Evolutionary conservation across 345 rosid species (phyloP), one percentile per base, ranked within the genome.

Genomic region (Rhodamnia rubescens): DNA sequence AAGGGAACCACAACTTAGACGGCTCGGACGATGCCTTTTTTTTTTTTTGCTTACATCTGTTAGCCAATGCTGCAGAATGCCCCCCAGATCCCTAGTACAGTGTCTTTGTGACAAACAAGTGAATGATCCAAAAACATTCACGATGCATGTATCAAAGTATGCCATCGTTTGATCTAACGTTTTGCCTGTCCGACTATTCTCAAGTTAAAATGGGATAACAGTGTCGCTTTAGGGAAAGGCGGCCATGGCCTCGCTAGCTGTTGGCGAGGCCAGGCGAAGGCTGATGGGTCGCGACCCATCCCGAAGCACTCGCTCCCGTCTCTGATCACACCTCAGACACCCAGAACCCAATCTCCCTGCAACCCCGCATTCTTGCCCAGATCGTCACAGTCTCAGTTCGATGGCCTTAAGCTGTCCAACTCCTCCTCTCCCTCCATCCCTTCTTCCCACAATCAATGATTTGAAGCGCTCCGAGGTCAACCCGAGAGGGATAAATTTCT

Each of bases 351-450:
- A 83, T 86, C 86, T 86, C 83, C 92, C 27, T 90, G 83, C 53
- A 74, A 18, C 84, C 85, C 86, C 83, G 22, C 91, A 29, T 4
- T 90, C 51, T 27, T 86, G 56, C 53, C 94, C 87, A 97, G 85
- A 85, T 92, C 96, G 36, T 90, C 92, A 36, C 85, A 91, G 22
- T 94, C 98, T 74, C 95, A 91, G 82, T 94, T 94, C 83, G n/a
- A 83, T 88, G 98, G 99, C 88, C 89, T 91, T 82, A 89, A 82
- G 85, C 82, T 95, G 83, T 92, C 96, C 82, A 86, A 85, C 86
- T 84, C 95, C 29, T 57, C 92, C 82, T 29, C 90, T 84, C 52
- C 64, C 58, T 53, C 93, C 11, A 26, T 88, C 83, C 88, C 92
- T 61, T 61, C 83, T 91, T 84, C 92, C 55, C 74, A 2, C 7